Percentiles rank a stretch among this genome's conserved stretches.
Conservation (phyloP, 257 asterid species). For the Oldenlandia corymbosa region DNA sequence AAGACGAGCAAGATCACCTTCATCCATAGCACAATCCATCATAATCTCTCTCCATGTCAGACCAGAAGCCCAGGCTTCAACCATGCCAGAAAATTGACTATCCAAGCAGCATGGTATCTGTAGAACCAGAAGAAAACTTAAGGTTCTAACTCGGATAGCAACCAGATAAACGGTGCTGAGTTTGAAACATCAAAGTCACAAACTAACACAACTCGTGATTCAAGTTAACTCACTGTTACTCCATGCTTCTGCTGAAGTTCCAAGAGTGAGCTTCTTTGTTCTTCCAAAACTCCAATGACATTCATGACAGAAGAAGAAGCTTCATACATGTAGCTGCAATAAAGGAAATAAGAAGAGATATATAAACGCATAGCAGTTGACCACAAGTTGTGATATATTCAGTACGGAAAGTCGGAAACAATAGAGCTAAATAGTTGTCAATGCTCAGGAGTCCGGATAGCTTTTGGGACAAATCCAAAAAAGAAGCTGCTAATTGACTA, state of each 20-base stretch:
- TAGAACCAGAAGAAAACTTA: constrained; percentile 15
- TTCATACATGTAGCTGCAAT: constrained; percentile 76
- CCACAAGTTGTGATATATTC: background rate
- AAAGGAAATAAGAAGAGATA: background rate
- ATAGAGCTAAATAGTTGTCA: background rate
- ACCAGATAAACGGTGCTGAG: background rate
- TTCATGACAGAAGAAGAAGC: constrained; percentile 74
- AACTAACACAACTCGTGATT: background rate
- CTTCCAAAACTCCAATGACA: constrained; percentile 56
- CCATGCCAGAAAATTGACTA: constrained; percentile 90
- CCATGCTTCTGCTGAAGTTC: constrained; percentile 91
- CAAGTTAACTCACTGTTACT: constrained; percentile 52
- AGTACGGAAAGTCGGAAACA: background rate
- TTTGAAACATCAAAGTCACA: background rate
- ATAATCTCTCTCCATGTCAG: constrained; percentile 95
- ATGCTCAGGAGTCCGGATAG: background rate
- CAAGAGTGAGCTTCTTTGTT: constrained; percentile 62
- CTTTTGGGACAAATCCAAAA: constrained; percentile 6
- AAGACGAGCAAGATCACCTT: constrained; percentile 97
- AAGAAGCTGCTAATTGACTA: background rate
- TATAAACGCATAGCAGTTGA: background rate
- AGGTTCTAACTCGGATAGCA: constrained; percentile 1
- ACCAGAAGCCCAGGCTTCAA: constrained; percentile 99
- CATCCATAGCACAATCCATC: constrained; percentile 99
- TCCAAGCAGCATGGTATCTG: constrained; percentile 95